Evolutionary conservation across 345 rosid genomes (phyloP).

Genomic region (Populus pruinosa): DNA sequence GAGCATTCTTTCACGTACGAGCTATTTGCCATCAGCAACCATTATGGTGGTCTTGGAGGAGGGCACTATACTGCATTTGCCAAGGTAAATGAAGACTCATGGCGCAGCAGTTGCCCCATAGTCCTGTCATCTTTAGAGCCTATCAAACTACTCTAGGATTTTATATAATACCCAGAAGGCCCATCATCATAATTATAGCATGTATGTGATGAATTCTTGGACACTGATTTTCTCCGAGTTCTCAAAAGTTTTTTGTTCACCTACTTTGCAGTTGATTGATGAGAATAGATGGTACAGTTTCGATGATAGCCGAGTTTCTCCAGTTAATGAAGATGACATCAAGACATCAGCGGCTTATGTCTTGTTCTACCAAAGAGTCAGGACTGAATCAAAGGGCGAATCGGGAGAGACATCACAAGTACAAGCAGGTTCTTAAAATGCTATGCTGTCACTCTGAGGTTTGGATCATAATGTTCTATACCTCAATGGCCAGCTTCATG

Average conservation of each 20-base stretch:
- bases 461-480: neutral
- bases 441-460: neutral
- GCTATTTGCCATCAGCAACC: constrained; percentile 88
- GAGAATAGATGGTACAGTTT: constrained; percentile 91
- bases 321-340: constrained; percentile 57
- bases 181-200: neutral
- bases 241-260: neutral
- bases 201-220: neutral
- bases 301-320: constrained; percentile 75
- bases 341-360: constrained; percentile 84
- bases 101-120: neutral
- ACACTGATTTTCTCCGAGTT: neutral
- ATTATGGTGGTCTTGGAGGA: constrained; percentile 88
- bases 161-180: neutral
- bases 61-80: constrained; percentile 96
- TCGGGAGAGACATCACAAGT: constrained; percentile 34
- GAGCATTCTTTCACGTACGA: constrained; percentile 61
- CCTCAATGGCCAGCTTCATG: neutral
- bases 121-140: neutral
- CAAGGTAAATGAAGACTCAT: constrained; percentile 46
- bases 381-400: constrained; percentile 22
- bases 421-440: constrained; percentile 20
- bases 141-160: neutral
- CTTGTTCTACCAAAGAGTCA: constrained; percentile 74
- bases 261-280: constrained; percentile 63